Evolutionary conservation across 768 basidiomycete species (phyloP).

Genomic region (Kockovaella imperatae): DNA sequence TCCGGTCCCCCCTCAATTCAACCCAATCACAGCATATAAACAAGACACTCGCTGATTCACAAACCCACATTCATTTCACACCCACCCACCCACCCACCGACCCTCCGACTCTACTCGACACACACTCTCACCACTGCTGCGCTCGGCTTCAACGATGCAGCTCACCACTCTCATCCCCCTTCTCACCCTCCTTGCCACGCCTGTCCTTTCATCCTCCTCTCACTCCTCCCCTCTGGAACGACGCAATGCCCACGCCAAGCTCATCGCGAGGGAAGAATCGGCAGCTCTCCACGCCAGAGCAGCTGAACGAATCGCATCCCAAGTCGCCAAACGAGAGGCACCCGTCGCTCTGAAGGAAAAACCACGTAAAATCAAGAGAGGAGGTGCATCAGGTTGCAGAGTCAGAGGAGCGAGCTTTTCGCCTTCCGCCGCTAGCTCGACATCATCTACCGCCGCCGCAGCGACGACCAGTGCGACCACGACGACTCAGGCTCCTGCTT

Average conservation of each 20-base stretch:
- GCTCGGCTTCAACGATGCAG: too few relatives aligned
- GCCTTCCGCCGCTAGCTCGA: conserved; percentile 1
- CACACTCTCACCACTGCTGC: too few relatives aligned
- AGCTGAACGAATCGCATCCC: conserved; percentile 4
- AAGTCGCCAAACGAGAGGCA: conserved; percentile 2
- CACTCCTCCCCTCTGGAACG: neutral
- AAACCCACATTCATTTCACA: neutral
- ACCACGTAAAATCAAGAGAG: conserved; percentile 5
- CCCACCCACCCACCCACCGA: neutral
- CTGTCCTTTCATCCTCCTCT: conserved; percentile 6
- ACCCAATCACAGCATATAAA: neutral
- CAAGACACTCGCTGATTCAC: neutral
- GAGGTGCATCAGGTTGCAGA: neutral
- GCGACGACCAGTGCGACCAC: conserved; percentile 5
- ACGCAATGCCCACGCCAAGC: conserved; percentile 6
- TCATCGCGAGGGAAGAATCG: conserved; percentile 11
- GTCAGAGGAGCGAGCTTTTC: neutral
- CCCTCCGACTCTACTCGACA: too few relatives aligned
- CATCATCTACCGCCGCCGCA: conserved; percentile 8
- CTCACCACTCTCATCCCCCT: conserved; percentile 20
- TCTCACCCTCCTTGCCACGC: conserved; percentile 13
- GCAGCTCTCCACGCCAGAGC: conserved; percentile 15
- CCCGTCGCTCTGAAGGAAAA: neutral
- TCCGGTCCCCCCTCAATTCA: neutral
- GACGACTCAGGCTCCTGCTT: conserved; percentile 2